Percentiles rank a stretch among this genome's conserved stretches.
These are phyloP conservation scores for Plasmodium berghei DNA, from an alignment of 169 alveolate genomes.

Conservation along the genomic window DNA sequence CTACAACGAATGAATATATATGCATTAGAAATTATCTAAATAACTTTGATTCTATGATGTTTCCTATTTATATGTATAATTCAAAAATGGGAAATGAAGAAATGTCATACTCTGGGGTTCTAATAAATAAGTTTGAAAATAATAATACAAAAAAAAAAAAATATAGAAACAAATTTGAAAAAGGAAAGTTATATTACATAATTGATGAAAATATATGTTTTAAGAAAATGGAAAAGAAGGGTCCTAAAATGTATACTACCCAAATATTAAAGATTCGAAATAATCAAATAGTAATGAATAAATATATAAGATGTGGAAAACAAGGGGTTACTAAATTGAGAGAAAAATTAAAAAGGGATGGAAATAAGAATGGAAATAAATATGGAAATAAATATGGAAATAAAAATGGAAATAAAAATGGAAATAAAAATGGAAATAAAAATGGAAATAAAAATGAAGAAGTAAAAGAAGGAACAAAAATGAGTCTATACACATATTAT, in stretches of 20 bases:
- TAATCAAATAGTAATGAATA: not conserved
- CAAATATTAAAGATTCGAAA: too few relatives aligned
- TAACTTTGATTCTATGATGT: constrained; percentile 29
- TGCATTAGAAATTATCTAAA: constrained; percentile 63
- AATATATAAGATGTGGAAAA: not conserved
- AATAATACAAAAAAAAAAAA: not conserved
- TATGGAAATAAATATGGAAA: not conserved
- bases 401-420: not conserved
- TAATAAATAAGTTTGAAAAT: not conserved
- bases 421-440: not conserved
- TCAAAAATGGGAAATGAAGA: not conserved
- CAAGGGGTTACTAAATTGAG: not conserved
- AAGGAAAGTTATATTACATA: not conserved
- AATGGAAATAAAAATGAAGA: not conserved
- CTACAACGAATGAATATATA: constrained; percentile 8
- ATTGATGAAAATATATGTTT: too few relatives aligned
- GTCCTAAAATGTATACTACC: too few relatives aligned
- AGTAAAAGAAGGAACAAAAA: too few relatives aligned
- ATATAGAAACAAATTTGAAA: not conserved
- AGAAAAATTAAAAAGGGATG: not conserved
- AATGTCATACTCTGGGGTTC: too few relatives aligned
- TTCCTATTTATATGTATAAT: constrained; percentile 10
- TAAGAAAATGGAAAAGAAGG: too few relatives aligned
- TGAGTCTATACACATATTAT: constrained; percentile 16
- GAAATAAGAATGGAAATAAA: too few relatives aligned